phyloP scores from a whole-genome alignment of 2,329 filamentous ascomycete genomes.

The Pseudophaeomoniella oleicola region DNA sequence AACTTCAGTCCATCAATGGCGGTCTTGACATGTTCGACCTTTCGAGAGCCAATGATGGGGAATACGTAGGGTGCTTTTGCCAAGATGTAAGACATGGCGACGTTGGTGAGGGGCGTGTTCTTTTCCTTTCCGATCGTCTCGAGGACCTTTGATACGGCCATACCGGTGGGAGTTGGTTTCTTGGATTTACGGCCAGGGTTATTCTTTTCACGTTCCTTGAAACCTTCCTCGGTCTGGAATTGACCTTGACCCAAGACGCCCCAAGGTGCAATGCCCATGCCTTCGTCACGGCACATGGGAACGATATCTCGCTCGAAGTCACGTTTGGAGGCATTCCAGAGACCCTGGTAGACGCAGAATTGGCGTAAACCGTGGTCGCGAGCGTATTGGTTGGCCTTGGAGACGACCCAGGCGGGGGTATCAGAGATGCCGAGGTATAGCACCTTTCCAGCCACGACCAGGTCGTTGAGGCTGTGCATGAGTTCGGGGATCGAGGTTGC shows the following conservation, averaged over 20 bases:
- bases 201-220: constrained; percentile 16
- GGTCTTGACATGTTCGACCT: constrained; percentile 35
- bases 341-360: constrained; percentile 56
- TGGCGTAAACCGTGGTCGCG: constrained; percentile 53
- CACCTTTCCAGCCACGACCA: constrained; percentile 48
- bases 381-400: constrained; percentile 42
- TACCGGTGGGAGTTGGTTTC: constrained; percentile 7
- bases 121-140: constrained; percentile 9
- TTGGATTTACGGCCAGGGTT: constrained; percentile 10
- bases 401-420: constrained; percentile 50
- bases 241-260: constrained; percentile 36
- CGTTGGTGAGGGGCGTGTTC: constrained; percentile 4
- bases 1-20: constrained; percentile 43
- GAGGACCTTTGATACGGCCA: constrained; percentile 7
- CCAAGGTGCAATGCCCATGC: constrained; percentile 47
- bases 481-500: constrained; percentile 50
- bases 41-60: constrained; percentile 38
- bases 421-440: constrained; percentile 55
- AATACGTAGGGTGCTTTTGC: constrained; percentile 39
- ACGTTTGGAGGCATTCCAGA: constrained; percentile 44
- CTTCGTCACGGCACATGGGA: constrained; percentile 48
- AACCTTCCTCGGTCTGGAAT: constrained; percentile 27
- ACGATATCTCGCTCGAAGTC: constrained; percentile 59
- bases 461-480: constrained; percentile 52
- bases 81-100: constrained; percentile 36